A percentile compares a stretch with the other conserved stretches of the same genome.
Evolutionary conservation across 305 asterid species (phyloP).

Genomic region (Fraxinus xanthoxyloides): DNA sequence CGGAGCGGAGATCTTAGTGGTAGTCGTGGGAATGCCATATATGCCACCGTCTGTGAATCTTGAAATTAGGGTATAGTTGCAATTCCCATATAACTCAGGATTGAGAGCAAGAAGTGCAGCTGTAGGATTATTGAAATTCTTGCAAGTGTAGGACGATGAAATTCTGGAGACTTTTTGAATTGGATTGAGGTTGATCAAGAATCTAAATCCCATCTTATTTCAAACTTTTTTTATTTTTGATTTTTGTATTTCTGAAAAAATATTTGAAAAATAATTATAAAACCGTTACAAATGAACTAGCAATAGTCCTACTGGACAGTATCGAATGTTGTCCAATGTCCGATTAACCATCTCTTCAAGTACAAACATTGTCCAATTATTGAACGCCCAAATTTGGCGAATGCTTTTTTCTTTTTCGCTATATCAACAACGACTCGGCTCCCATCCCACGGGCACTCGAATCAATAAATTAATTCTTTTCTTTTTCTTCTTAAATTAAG

Average conservation of each 20-base stretch:
- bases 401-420: not conserved
- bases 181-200: slow-evolving; percentile 41
- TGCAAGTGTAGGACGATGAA: slow-evolving; percentile 21
- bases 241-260: not conserved
- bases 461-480: not conserved
- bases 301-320: not conserved
- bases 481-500: not conserved
- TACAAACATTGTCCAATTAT: not conserved
- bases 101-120: slow-evolving; percentile 25
- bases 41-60: slow-evolving; percentile 68
- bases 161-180: slow-evolving; percentile 30
- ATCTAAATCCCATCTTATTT: slow-evolving; percentile 48
- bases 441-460: not conserved
- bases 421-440: too few species aligned
- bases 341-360: not conserved
- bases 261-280: not conserved
- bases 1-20: slow-evolving; percentile 40
- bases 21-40: slow-evolving; percentile 63
- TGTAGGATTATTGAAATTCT: slow-evolving; percentile 7
- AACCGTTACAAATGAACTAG: not conserved
- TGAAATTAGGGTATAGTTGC: slow-evolving; percentile 47
- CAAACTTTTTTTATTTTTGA: not conserved
- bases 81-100: slow-evolving; percentile 23
- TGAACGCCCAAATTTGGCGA: not conserved
- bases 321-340: not conserved